Base-by-base conservation (phyloP, 768 basidiomycete species). In the Pulveroboletus sp. region DNA sequence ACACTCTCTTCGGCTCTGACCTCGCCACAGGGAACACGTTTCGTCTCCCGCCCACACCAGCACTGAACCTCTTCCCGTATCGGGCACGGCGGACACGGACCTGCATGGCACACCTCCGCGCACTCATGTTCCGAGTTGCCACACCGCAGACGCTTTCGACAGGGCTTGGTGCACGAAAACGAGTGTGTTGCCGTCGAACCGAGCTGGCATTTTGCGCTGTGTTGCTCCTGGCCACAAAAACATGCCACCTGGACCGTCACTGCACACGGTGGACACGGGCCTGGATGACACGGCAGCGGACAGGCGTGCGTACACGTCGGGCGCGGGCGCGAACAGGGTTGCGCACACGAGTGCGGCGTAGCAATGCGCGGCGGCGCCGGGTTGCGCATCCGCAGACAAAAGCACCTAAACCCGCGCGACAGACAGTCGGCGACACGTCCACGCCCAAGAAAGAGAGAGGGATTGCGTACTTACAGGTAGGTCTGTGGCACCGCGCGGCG, bases 211-310 rank as follows among this genome's bases (percentile, higher is more conserved):
- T 57, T 65, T 0, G 63, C 60, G 3, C 55, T 65, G 28, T 43
- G 62, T 2, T 71, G 66, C 31, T 79, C 75, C 52, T 80, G 77
- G 41, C 79, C 78, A n/a, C 93, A 97, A 44, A 89, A 83, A 63
- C 96, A 99, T 2, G 76, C 71, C n/a, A 83, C 69, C 38, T 80
- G 77, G 0, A 87, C 81, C 6, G 86, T 89, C 10, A 95, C 78
- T 54, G 82, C 80, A 62, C 96, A 99, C 0, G 93, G 93, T 0
- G 94, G 94, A 69, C 96, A 99, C 0, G 95, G 96, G 0, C 95
- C 96, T 0, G 96, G 95, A 65, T 97, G 95, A 61, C 95, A 98
- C 12, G 75, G 73, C 12, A 93, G 64, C 0, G 93, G 81, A 65
- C 94, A 98, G 0, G 90, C 74, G 62, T 97, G 95, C 0, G 76